Percentiles rank a stretch among this genome's conserved stretches.
phyloP scores from a whole-genome alignment of 2,329 filamentous ascomycete genomes.

The Trichoderma asperellum region DNA sequence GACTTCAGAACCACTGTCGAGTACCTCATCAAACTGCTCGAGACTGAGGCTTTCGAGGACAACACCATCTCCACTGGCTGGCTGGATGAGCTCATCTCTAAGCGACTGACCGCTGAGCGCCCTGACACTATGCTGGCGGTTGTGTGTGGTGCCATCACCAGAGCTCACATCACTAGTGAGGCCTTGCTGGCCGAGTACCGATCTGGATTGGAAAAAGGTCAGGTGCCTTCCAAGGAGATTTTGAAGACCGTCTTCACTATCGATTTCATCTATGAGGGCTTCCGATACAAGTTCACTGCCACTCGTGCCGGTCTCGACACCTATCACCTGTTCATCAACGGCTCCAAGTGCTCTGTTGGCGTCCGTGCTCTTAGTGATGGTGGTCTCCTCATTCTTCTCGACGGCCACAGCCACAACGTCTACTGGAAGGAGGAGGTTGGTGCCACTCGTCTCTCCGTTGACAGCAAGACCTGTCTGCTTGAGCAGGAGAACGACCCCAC shows the following conservation, averaged over 20 bases:
- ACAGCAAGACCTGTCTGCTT: conserved; percentile 95
- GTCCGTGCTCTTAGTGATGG: conserved; percentile 92
- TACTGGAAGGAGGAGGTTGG: conserved; percentile 99
- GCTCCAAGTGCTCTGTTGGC: conserved; percentile 92
- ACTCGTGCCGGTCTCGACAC: conserved; percentile 90
- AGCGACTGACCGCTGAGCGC: conserved; percentile 93
- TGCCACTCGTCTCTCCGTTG: conserved; percentile 91
- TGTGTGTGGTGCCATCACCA: conserved; percentile 91
- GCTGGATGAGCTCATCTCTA: conserved; percentile 98
- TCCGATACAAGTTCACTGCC: conserved; percentile 96
- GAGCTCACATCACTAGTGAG: conserved; percentile 94
- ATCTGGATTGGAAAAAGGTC: conserved; percentile 89
- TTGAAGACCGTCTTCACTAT: conserved; percentile 97
- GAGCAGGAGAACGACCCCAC: conserved; percentile 99
- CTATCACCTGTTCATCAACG: conserved; percentile 98
- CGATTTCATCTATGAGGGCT: conserved; percentile 98
- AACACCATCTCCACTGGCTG: conserved; percentile 99
- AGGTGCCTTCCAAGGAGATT: conserved; percentile 94
- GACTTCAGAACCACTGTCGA: conserved; percentile 99
- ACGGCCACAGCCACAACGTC: conserved; percentile 93
- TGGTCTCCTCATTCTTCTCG: conserved; percentile 86
- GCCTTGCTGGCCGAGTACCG: conserved; percentile 85
- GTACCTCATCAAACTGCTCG: conserved; percentile 97
- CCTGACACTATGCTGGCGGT: conserved; percentile 94
- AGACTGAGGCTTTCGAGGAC: conserved; percentile 97